Evolutionary conservation across 331 rosid genomes (phyloP).

Genomic region (Spiraea crenata): DNA sequence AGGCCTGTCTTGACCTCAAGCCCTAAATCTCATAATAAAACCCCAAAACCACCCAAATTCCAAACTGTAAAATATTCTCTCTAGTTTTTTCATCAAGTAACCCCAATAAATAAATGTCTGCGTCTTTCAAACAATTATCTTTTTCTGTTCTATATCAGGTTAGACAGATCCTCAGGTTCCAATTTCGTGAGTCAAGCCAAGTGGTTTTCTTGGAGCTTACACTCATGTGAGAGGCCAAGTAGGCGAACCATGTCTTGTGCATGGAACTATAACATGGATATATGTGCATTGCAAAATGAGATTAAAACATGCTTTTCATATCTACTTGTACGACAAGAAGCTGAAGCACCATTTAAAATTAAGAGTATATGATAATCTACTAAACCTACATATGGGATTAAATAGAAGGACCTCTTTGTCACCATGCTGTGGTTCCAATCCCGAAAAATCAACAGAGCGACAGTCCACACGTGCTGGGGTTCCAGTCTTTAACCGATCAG

Average conservation of each 20-base stretch:
- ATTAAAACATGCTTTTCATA: neutral
- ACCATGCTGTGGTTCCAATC: slow-evolving; percentile 88
- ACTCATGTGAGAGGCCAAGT: neutral
- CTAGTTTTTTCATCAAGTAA: neutral
- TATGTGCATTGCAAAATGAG: neutral
- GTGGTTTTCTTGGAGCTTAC: neutral
- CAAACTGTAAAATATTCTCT: neutral
- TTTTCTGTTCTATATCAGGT: neutral
- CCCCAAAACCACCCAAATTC: neutral
- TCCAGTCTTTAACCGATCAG: slow-evolving; percentile 89
- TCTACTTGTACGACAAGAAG: slow-evolving; percentile 21
- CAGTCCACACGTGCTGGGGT: slow-evolving; percentile 94
- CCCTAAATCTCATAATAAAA: neutral
- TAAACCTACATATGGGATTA: slow-evolving; percentile 57
- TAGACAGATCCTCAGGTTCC: neutral
- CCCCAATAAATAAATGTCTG: neutral
- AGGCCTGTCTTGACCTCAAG: neutral
- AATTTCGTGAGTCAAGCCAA: neutral
- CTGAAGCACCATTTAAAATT: slow-evolving; percentile 29
- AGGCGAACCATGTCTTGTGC: neutral
- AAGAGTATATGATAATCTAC: slow-evolving; percentile 31
- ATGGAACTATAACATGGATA: slow-evolving; percentile 13
- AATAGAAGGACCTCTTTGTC: slow-evolving; percentile 89
- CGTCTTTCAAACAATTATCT: neutral
- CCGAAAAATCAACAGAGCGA: slow-evolving; percentile 81